phyloP scores from a whole-genome alignment of 139 green algal species.

The Trebouxia sp. region DNA sequence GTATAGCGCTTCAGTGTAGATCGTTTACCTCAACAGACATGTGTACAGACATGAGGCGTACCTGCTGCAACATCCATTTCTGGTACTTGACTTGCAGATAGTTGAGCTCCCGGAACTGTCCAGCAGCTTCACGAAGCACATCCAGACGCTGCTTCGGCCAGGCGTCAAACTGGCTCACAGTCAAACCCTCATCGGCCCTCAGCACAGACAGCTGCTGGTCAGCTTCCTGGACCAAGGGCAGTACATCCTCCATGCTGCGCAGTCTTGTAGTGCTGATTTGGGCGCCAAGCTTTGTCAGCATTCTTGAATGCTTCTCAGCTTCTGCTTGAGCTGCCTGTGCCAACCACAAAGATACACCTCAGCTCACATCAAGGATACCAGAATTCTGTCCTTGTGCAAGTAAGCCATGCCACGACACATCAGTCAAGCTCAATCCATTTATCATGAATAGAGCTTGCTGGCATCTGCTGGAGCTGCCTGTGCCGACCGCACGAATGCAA shows the following conservation, averaged over 20 bases:
- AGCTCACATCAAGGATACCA: no score
- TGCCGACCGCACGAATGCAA: no score
- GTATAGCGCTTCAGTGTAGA: no score
- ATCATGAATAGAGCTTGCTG: no score
- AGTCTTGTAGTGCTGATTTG: not conserved
- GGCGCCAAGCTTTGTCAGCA: not conserved
- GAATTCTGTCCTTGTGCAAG: no score
- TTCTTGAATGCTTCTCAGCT: not conserved
- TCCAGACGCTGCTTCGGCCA: conserved; percentile 31
- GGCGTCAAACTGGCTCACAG: conserved; percentile 16
- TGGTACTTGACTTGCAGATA: not conserved
- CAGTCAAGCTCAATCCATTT: no score
- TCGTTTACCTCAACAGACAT: no score
- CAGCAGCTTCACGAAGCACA: conserved; percentile 27
- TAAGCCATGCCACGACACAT: no score
- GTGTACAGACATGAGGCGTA: not conserved
- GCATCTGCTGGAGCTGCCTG: no score
- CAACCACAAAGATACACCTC: not conserved
- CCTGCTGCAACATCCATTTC: conserved; percentile 35
- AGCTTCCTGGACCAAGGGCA: conserved; percentile 25
- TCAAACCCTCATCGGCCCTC: conserved; percentile 15
- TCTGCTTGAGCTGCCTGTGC: not conserved
- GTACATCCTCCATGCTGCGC: conserved; percentile 24
- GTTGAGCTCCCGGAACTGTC: conserved; percentile 18
- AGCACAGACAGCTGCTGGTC: conserved; percentile 19